Evolutionary conservation across 2,329 filamentous ascomycete species (phyloP), one percentile per base, ranked within the genome.

Genomic region (Geosmithia morbida): DNA sequence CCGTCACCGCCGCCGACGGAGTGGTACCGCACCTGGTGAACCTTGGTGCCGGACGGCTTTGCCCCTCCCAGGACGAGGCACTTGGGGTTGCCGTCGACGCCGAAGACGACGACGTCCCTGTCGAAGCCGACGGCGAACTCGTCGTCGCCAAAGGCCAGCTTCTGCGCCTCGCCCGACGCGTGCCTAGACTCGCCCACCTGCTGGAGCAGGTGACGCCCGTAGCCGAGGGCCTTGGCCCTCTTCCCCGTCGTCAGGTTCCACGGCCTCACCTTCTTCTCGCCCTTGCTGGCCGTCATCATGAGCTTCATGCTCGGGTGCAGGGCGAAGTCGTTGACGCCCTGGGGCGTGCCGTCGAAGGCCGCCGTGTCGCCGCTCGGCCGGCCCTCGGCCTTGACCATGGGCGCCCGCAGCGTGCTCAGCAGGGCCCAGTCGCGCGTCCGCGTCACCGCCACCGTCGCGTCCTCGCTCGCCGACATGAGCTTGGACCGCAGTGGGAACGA

Each of bases 191-290:
- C 87, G 43, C 86, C 87, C 11, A 85, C 77, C 55, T 85, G 79
- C 43, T 77, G 71, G 46, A 97, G 69, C 56, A 92, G 73, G 1
- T 82, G 77, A 49, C 77, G 74, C 53, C 76, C 77, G 61, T 97
- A 97, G 60, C 86, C 92, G 55, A 98, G 68, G 46, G 95, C 89
- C 29, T 89, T 87, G 1, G 89, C 89, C 68, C 95, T 96, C 68
- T 90, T 94, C 16, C 89, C 92, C 2, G 90, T 97, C 53, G 97
- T 88, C 52, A 98, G 64, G 59, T 98, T 97, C 92, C 92, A 98
- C 53, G 97, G 65, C 53, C 92, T 73, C 85, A 98, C 94, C 58
- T 83, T 87, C 53, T 80, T 81, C 68, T 98, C 92, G 53, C 88
- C 88, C 57, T 83, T 87, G 54, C 87, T 84, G 8, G 97, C 88